phyloP scores from a whole-genome alignment of 306 rosid species.

The Dryas alaskensis region DNA sequence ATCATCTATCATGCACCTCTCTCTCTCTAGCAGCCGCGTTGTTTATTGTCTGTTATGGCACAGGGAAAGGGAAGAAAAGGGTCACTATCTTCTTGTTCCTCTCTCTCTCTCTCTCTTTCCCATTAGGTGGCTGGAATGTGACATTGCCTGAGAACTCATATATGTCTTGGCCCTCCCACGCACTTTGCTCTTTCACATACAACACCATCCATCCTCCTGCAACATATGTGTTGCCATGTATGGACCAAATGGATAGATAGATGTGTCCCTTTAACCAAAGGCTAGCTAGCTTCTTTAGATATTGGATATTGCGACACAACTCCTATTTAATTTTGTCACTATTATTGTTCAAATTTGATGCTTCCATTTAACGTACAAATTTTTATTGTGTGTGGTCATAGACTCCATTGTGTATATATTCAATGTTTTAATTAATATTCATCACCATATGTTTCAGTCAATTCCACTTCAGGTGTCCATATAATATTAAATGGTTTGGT shows the following conservation, averaged over 20 bases:
- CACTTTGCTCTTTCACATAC: slow-evolving; percentile 24
- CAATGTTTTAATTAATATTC: background rate
- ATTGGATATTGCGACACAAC: slow-evolving; percentile 8
- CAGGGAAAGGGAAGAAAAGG: slow-evolving; percentile 21
- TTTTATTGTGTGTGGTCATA: background rate
- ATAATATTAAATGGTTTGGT: background rate
- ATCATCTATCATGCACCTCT: background rate
- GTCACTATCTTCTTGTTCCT: slow-evolving; percentile 69
- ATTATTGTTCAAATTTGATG: slow-evolving; percentile 16
- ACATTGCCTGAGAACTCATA: slow-evolving; percentile 51
- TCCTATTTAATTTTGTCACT: slow-evolving; percentile 18
- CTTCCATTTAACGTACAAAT: slow-evolving; percentile 8
- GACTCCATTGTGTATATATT: background rate
- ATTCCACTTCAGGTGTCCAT: background rate
- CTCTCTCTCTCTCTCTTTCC: slow-evolving; percentile 40
- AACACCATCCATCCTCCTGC: slow-evolving; percentile 12
- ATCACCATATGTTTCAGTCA: slow-evolving; percentile 9
- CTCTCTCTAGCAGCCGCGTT: slow-evolving; percentile 20
- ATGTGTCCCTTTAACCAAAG: slow-evolving; percentile 33
- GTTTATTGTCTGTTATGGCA: slow-evolving; percentile 38
- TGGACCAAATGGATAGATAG: slow-evolving; percentile 39
- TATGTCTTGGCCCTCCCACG: slow-evolving; percentile 40
- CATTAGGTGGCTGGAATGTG: slow-evolving; percentile 53
- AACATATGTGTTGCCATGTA: slow-evolving; percentile 16
- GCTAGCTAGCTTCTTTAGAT: slow-evolving; percentile 23